Conservation (phyloP, 1,139 yeast genomes). For the Hyphopichia pseudoburtonii region DNA sequence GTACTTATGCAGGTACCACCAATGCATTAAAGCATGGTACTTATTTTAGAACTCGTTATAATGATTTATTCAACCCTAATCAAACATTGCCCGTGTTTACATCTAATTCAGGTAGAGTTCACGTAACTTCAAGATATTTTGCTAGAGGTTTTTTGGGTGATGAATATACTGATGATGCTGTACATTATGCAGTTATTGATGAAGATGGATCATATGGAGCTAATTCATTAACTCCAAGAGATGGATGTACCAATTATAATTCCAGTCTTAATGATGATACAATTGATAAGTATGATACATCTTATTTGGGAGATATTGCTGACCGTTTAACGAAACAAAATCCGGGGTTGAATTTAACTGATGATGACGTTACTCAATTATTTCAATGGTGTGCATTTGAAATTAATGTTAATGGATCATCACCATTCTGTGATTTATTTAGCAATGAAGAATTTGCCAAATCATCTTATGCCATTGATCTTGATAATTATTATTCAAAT, state of each 20-base stretch:
- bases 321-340: slow-evolving; percentile 25
- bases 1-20: slow-evolving; percentile 26
- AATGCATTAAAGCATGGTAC: slow-evolving; percentile 29
- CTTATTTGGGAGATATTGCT: slow-evolving; percentile 22
- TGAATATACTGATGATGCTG: slow-evolving; percentile 14
- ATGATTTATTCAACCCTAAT: slow-evolving; percentile 19
- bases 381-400: slow-evolving; percentile 49
- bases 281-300: slow-evolving; percentile 15
- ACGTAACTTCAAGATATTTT: slow-evolving; percentile 28
- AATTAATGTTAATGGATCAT: slow-evolving; percentile 42
- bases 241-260: slow-evolving; percentile 27
- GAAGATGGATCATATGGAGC: slow-evolving; percentile 26
- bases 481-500: slow-evolving; percentile 40
- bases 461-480: slow-evolving; percentile 41
- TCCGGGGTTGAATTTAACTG: slow-evolving; percentile 29
- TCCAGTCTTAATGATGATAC: slow-evolving; percentile 15
- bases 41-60: slow-evolving; percentile 29
- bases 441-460: slow-evolving; percentile 42
- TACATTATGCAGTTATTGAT: slow-evolving; percentile 19
- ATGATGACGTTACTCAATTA: slow-evolving; percentile 35
- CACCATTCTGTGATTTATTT: slow-evolving; percentile 46
- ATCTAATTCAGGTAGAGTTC: slow-evolving; percentile 31
- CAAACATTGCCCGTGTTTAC: slow-evolving; percentile 28
- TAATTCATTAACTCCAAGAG: slow-evolving; percentile 23
- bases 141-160: slow-evolving; percentile 30